Conservation (phyloP, 306 rosid genomes). For the Comarum palustre region DNA sequence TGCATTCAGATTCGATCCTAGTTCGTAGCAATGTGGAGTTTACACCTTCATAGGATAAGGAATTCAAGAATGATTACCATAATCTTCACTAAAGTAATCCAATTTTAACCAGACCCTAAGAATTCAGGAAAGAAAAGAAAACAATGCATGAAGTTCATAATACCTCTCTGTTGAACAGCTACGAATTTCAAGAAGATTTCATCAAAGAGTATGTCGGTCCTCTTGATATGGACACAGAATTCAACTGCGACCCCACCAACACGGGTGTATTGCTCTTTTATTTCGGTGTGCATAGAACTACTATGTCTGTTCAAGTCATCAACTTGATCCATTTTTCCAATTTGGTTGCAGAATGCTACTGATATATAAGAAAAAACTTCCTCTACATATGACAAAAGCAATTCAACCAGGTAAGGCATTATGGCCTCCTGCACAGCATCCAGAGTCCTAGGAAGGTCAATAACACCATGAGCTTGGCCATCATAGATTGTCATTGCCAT, state of each 20-base stretch:
- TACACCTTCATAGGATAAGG: neutral
- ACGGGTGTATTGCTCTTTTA: conserved; percentile 87
- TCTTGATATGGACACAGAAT: conserved; percentile 92
- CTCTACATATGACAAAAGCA: conserved; percentile 85
- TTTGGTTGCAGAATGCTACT: conserved; percentile 86
- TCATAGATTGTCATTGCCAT: conserved; percentile 93
- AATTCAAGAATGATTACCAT: neutral
- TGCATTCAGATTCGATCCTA: neutral
- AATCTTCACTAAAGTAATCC: neutral
- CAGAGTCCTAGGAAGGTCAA: conserved; percentile 92
- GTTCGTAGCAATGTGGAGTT: neutral
- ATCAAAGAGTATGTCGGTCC: conserved; percentile 90
- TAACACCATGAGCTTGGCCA: conserved; percentile 90
- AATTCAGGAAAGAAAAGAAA: neutral
- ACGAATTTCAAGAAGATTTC: conserved; percentile 79
- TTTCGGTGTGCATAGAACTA: conserved; percentile 66
- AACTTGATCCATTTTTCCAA: conserved; percentile 57
- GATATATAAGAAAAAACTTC: conserved; percentile 95
- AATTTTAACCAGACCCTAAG: neutral
- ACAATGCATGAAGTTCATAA: neutral
- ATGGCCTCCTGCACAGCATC: conserved; percentile 85
- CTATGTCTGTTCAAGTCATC: conserved; percentile 41
- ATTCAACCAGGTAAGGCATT: conserved; percentile 85
- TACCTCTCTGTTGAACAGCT: conserved; percentile 86
- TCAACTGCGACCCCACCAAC: conserved; percentile 99